phyloP scores from a whole-genome alignment of 257 asterid genomes.

The Galeopsis tetrahit region DNA sequence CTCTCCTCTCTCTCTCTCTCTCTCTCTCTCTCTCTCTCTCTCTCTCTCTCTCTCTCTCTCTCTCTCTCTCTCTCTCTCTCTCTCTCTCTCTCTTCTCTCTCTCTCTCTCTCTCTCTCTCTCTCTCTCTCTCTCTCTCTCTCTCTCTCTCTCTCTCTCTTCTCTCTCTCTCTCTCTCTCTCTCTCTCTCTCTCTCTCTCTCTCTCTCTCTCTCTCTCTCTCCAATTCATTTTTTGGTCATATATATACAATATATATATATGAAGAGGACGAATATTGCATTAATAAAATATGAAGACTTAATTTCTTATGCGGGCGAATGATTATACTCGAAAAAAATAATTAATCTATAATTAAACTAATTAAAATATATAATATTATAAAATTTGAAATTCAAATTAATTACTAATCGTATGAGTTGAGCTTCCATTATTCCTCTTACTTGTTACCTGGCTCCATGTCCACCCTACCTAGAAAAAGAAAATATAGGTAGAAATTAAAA shows the following conservation, averaged over 20 bases:
- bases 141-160: conserved; percentile 20
- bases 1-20: conserved; percentile 15
- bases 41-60: conserved; percentile 14
- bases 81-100: conserved; percentile 16
- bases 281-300: too few relatives aligned
- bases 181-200: conserved; percentile 14
- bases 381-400: too few relatives aligned
- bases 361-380: background rate
- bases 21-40: conserved; percentile 14
- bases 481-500: background rate
- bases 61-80: conserved; percentile 19
- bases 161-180: conserved; percentile 14
- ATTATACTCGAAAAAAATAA: too few relatives aligned
- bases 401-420: background rate
- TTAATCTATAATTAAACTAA: too few relatives aligned
- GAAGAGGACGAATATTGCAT: too few relatives aligned
- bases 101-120: conserved; percentile 12
- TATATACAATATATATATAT: too few relatives aligned
- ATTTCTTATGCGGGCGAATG: too few relatives aligned
- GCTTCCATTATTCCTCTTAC: conserved; percentile 17
- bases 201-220: background rate
- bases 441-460: conserved; percentile 28
- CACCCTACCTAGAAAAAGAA: background rate
- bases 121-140: conserved; percentile 16
- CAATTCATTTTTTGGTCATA: background rate